Percentiles rank a stretch among this genome's conserved stretches.
Evolutionary conservation across 2,329 filamentous ascomycete genomes (phyloP).

Genomic region (Xylariomycetidae sp.): DNA sequence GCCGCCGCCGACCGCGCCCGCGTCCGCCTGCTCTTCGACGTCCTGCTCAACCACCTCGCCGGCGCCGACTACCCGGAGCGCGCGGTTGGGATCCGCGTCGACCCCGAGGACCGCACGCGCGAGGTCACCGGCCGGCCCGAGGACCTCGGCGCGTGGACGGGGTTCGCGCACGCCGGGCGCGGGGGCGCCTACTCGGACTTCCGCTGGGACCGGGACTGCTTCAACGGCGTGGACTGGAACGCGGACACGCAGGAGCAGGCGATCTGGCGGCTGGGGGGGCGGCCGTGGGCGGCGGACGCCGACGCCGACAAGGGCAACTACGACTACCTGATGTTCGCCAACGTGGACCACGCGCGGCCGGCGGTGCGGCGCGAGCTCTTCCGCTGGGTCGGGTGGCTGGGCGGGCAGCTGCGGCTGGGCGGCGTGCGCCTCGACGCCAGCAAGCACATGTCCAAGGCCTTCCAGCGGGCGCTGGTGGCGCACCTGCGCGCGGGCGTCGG

Average conservation of each 20-base stretch:
- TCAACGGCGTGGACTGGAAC: slow-evolving; percentile 63
- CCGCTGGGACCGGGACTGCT: slow-evolving; percentile 63
- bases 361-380: slow-evolving; percentile 26
- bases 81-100: slow-evolving; percentile 54
- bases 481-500: slow-evolving; percentile 28
- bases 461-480: slow-evolving; percentile 23
- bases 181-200: slow-evolving; percentile 51
- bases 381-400: slow-evolving; percentile 28
- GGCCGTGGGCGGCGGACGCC: slow-evolving; percentile 39
- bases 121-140: slow-evolving; percentile 47
- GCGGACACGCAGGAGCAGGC: slow-evolving; percentile 47
- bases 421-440: slow-evolving; percentile 31
- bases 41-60: slow-evolving; percentile 67
- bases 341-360: slow-evolving; percentile 28
- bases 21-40: slow-evolving; percentile 61
- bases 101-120: slow-evolving; percentile 36
- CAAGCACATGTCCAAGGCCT: slow-evolving; percentile 29
- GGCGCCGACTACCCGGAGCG: slow-evolving; percentile 59
- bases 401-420: slow-evolving; percentile 22
- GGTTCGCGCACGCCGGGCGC: slow-evolving; percentile 59
- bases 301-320: slow-evolving; percentile 55
- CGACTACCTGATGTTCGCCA: slow-evolving; percentile 27
- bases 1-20: slow-evolving; percentile 44
- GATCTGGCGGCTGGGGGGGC: slow-evolving; percentile 61
- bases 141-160: slow-evolving; percentile 63